Evolutionary conservation across 2,329 filamentous ascomycete species (phyloP), one percentile per base, ranked within the genome.

Genomic region (Fusarium pseudograminearum): DNA sequence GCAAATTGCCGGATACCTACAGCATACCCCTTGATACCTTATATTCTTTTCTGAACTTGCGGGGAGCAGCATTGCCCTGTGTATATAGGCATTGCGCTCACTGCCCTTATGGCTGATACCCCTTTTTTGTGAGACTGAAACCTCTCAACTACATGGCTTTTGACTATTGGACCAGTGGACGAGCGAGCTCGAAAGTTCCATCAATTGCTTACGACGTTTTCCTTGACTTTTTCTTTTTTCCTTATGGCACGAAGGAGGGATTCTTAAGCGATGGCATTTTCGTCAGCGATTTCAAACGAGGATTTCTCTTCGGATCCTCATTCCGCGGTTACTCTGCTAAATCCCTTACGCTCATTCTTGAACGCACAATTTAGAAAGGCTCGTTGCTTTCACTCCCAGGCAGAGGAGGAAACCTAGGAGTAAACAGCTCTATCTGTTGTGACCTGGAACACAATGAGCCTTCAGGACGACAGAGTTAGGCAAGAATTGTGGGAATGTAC

Each of bases 11-110:
- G 65, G 71, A 77, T 76, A 69, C 74, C 66, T 75, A 74, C 76
- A 78, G 74, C 78, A 79, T 80, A 80, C 78, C 78, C 78, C 73
- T 65, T 75, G 61, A 71, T 69, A 72, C 76, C 71, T 70, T 67
- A 59, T 52, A 64, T 65, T 61, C 42, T 57, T 63, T 71, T 72
- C 61, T 61, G 56, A 65, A 65, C 56, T 62, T 44, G 52, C 47
- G 57, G 66, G 45, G 60, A 72, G 55, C 61, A 70, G 50, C 55
- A 45, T 40, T 48, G 53, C 48, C 22, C 18, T 64, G 50, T 24
- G 36, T 36, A 36, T 26, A 65, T 51, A 69, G 57, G 33, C 46
- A 61, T 56, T 51, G 38, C 52, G 51, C 57, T 56, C 31, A 69
- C 64, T 57, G 36, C 54, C 53, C 50, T 70, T 51, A 71, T 60